Evolutionary conservation across 768 basidiomycete species (phyloP).

Genomic region (Zangia roseola): DNA sequence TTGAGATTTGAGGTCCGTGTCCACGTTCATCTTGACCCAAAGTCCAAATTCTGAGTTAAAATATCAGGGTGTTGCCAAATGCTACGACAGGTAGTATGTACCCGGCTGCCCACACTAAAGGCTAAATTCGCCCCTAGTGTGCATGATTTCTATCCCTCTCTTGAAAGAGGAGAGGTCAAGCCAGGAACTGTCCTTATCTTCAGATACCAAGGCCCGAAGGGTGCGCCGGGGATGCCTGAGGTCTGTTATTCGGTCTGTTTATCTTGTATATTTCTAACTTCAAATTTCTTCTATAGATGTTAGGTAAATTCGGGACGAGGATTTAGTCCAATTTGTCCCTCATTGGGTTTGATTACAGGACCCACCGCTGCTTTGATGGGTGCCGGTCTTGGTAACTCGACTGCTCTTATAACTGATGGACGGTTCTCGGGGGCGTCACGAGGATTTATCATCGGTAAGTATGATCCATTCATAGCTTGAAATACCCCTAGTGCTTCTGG

Average conservation of each 20-base stretch:
- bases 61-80: constrained; percentile 66
- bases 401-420: constrained; percentile 85
- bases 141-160: constrained; percentile 68
- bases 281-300: constrained; percentile 36
- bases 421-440: constrained; percentile 83
- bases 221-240: constrained; percentile 93
- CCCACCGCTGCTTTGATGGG: constrained; percentile 85
- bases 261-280: background rate
- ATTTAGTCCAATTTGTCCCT: background rate
- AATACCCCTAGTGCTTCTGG: constrained; percentile 23
- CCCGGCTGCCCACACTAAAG: background rate
- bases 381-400: constrained; percentile 74
- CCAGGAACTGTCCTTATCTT: constrained; percentile 76
- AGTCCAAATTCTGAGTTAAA: background rate
- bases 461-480: constrained; percentile 3
- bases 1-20: constrained; percentile 66
- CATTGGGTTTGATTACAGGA: constrained; percentile 35
- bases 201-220: constrained; percentile 88
- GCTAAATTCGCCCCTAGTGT: constrained; percentile 39
- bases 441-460: constrained; percentile 64
- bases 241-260: constrained; percentile 28
- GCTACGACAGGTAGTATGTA: constrained; percentile 61
- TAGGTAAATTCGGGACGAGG: constrained; percentile 31
- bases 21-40: background rate
- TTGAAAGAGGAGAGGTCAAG: constrained; percentile 73